phyloP scores from a whole-genome alignment of 495 filamentous ascomycete species.

The Neurospora sp. region DNA sequence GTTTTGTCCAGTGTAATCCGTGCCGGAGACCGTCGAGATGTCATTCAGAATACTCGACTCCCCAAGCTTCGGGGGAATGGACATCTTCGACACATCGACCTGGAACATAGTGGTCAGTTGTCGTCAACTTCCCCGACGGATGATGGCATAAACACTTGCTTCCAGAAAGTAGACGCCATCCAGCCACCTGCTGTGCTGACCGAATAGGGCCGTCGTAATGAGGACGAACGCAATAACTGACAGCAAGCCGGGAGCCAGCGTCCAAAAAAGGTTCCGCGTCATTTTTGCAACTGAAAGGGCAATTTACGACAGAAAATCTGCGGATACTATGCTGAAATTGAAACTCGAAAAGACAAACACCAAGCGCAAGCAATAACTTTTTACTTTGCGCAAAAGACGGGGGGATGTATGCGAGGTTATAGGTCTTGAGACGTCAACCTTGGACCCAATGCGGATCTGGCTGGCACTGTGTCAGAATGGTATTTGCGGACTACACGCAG shows the following conservation, averaged over 20 bases:
- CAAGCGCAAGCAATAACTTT: background rate
- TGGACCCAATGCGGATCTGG: background rate
- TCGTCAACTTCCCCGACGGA: background rate
- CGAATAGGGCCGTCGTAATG: conserved; percentile 18
- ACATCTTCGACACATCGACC: conserved; percentile 21
- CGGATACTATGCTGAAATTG: background rate
- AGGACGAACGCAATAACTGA: conserved; percentile 18
- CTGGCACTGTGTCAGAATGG: background rate
- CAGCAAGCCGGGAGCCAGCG: conserved; percentile 13
- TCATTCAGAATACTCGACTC: conserved; percentile 22
- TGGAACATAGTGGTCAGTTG: conserved; percentile 1
- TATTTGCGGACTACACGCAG: background rate
- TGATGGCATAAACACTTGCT: conserved; percentile 6
- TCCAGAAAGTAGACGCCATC: conserved; percentile 20
- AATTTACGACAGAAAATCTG: background rate
- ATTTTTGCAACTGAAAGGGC: conserved; percentile 7
- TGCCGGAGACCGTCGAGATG: conserved; percentile 18
- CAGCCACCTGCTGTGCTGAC: conserved; percentile 15
- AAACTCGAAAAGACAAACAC: background rate
- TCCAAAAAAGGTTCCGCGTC: background rate
- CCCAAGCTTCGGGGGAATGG: conserved; percentile 20
- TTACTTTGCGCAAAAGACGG: background rate
- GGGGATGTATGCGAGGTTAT: background rate
- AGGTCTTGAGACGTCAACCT: background rate
- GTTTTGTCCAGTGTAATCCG: conserved; percentile 22